Evolutionary conservation across 1,139 yeast species (phyloP), one percentile per base, ranked within the genome.

Genomic region (Suhomyces wounanorum): DNA sequence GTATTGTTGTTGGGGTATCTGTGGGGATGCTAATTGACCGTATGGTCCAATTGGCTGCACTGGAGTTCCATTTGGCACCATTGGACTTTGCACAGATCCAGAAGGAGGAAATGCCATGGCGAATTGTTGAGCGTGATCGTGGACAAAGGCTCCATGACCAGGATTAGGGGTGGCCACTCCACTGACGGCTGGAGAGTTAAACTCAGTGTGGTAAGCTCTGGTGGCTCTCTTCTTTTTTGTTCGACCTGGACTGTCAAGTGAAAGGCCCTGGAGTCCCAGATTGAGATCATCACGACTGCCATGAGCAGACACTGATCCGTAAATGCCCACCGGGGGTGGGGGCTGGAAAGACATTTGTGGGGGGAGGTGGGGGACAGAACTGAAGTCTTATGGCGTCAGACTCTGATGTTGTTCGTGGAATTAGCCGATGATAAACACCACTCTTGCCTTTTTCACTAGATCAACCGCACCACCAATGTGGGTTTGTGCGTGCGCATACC

Each of bases 191-290:
- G 51, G 48, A n/a, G 59, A 44, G 41, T 55, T 58, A 51, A 64
- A 59, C 17, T 62, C 68, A 23, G 70, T 63, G 55, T 79, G 83
- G 62, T 66, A 75, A 1, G 82, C 83, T 54, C 84, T 67, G 9
- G 70, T 76, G 5, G 78, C 65, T 55, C 81, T 65, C 59, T 77
- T 79, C 56, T 75, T 74, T 59, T 64, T 68, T 33, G 63, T 43
- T 47, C 55, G 57, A 10, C 49, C 17, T 23, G 53, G 53, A 23
- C 56, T 53, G 40, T 44, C 45, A 10, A 54, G 25, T 16, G 44
- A 40, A 37, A 54, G 48, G 33, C 40, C 44, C 16, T 52, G 51
- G 23, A 54, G 17, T 16, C 52, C 55, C 14, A 51, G 43, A 6
- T 53, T 44, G 40, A 59, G 52, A 25, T 52, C 48, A 5, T 52